Percentiles rank a stretch among this genome's conserved stretches.
phyloP scores from a whole-genome alignment of 2,329 filamentous ascomycete genomes.

The Beauveria medogensis region DNA sequence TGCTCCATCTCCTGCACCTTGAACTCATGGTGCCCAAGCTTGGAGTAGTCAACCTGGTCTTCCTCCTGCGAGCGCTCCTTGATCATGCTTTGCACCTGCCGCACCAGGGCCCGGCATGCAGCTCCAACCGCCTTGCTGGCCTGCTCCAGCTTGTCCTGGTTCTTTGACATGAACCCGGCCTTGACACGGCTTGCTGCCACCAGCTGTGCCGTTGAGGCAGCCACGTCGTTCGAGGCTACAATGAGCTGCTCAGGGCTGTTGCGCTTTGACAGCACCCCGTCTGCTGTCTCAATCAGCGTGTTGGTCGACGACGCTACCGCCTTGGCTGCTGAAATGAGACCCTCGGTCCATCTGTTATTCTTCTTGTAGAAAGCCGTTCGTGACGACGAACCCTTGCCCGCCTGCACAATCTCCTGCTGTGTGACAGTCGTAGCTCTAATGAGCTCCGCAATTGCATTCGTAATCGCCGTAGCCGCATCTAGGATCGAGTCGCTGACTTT shows the following conservation, averaged over 20 bases:
- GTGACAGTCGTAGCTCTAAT: conserved; percentile 92
- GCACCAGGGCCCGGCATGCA: conserved; percentile 78
- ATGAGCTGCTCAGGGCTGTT: conserved; percentile 96
- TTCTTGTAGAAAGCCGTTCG: conserved; percentile 98
- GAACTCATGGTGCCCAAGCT: conserved; percentile 89
- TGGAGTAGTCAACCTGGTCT: conserved; percentile 78
- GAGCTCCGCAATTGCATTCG: conserved; percentile 83
- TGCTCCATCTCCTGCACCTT: conserved; percentile 99
- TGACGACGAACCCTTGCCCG: conserved; percentile 79
- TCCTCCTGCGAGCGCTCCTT: conserved; percentile 76
- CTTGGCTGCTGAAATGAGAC: conserved; percentile 93
- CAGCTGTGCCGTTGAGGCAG: conserved; percentile 90
- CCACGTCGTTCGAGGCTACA: conserved; percentile 94
- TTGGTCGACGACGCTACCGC: conserved; percentile 91
- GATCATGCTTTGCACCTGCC: conserved; percentile 93
- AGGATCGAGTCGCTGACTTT: conserved; percentile 94
- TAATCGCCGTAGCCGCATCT: conserved; percentile 86
- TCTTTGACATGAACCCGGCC: conserved; percentile 96
- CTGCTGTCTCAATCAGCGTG: conserved; percentile 93
- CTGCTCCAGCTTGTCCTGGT: conserved; percentile 81
- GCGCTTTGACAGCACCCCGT: conserved; percentile 84
- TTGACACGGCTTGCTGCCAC: conserved; percentile 94
- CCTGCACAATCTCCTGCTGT: conserved; percentile 92
- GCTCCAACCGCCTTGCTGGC: conserved; percentile 88
- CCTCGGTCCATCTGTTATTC: conserved; percentile 98